phyloP scores from a whole-genome alignment of 1,139 yeast genomes.

The Arxiozyma heterogenica region DNA sequence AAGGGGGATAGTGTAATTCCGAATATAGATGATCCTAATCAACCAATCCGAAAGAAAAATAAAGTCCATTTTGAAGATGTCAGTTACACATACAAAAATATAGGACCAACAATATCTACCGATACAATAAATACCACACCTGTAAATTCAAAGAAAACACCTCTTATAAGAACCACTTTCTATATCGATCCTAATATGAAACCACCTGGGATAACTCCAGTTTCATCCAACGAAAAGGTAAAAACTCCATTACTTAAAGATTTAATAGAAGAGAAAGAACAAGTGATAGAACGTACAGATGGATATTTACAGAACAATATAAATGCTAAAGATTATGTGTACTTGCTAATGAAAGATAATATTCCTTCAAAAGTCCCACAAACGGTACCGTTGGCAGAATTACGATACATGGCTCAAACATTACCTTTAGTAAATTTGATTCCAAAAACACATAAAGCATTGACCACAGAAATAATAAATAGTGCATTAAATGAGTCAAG shows the following conservation, averaged over 20 bases:
- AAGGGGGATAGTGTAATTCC: neutral
- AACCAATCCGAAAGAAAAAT: conserved; percentile 1
- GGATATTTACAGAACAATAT: conserved; percentile 16
- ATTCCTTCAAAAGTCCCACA: conserved; percentile 44
- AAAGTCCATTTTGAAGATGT: conserved; percentile 5
- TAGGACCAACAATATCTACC: neutral
- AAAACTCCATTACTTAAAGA: conserved; percentile 7
- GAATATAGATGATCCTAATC: neutral
- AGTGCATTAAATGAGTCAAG: conserved; percentile 86
- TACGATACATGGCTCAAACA: conserved; percentile 80
- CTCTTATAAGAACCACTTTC: neutral
- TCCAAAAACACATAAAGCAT: conserved; percentile 77
- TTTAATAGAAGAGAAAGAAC: conserved; percentile 3
- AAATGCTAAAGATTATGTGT: conserved; percentile 34
- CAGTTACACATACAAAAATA: neutral
- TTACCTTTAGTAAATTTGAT: conserved; percentile 72
- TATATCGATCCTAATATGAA: conserved; percentile 5
- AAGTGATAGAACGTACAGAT: conserved; percentile 8
- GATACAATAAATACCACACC: neutral
- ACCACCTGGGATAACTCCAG: conserved; percentile 17
- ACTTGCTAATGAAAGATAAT: conserved; percentile 38
- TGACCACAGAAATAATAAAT: conserved; percentile 78
- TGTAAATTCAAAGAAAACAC: neutral
- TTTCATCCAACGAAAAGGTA: conserved; percentile 6
- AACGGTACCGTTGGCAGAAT: conserved; percentile 67